Evolutionary conservation across 768 basidiomycete species (phyloP).

Genomic region (Astraeus odoratus): DNA sequence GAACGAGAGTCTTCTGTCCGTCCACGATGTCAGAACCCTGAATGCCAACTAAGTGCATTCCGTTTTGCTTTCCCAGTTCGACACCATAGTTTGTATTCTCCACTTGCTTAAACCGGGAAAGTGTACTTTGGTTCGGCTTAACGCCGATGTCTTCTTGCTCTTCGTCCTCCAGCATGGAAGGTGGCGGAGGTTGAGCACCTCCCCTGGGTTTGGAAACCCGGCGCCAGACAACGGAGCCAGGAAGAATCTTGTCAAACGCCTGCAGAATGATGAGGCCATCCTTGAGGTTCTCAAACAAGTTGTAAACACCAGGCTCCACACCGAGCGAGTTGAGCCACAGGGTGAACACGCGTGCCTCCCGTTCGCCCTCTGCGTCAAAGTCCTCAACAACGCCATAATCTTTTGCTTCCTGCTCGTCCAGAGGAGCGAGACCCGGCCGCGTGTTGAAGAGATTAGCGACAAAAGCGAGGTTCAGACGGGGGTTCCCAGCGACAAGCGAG

Average conservation of each 20-base stretch:
- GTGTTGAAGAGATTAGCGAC: constrained; percentile 99
- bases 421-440: constrained; percentile 87
- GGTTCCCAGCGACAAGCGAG: constrained; percentile 89
- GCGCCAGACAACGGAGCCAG: constrained; percentile 90
- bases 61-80: constrained; percentile 87
- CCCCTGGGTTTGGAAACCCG: constrained; percentile 90
- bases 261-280: constrained; percentile 90
- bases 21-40: constrained; percentile 98
- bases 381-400: constrained; percentile 88
- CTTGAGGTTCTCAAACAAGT: constrained; percentile 92
- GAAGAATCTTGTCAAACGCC: constrained; percentile 93
- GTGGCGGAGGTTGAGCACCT: constrained; percentile 34
- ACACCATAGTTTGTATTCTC: constrained; percentile 98
- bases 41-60: constrained; percentile 94
- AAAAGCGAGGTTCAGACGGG: constrained; percentile 95
- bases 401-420: constrained; percentile 91
- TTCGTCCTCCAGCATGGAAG: constrained; percentile 33
- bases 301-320: constrained; percentile 94
- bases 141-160: constrained; percentile 79
- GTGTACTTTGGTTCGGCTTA: constrained; percentile 72
- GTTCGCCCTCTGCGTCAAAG: constrained; percentile 98
- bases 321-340: constrained; percentile 97
- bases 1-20: constrained; percentile 83
- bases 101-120: constrained; percentile 95
- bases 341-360: constrained; percentile 96